Percentiles rank a stretch among this genome's conserved stretches.
Evolutionary conservation across 768 basidiomycete genomes (phyloP).

Genomic region (Russula compacta): DNA sequence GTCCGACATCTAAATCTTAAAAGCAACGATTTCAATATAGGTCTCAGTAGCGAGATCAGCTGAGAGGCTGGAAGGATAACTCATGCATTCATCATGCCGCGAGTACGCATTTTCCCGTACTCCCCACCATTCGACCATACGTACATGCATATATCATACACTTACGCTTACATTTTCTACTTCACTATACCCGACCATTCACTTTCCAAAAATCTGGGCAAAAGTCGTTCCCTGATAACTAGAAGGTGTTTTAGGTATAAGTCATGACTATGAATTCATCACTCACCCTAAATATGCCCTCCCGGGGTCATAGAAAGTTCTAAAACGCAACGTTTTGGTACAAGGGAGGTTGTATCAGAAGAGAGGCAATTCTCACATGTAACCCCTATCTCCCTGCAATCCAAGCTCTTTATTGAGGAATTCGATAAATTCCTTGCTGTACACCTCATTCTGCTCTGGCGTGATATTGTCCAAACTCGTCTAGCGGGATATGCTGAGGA

Average conservation of each 20-base stretch:
- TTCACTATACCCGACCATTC: not conserved
- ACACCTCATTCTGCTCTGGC: conserved; percentile 38
- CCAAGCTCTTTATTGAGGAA: conserved; percentile 49
- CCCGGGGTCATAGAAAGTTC: conserved; percentile 46
- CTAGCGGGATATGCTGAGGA: conserved; percentile 27
- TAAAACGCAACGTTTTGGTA: conserved; percentile 9
- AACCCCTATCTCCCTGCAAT: conserved; percentile 43
- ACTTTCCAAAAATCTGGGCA: conserved; percentile 32
- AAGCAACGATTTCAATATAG: no score
- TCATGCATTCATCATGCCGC: no score
- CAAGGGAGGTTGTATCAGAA: not conserved
- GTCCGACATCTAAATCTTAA: no score
- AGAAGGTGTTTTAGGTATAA: not conserved
- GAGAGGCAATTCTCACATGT: conserved; percentile 36
- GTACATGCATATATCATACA: no score
- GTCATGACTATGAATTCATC: not conserved
- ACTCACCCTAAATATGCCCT: conserved; percentile 39
- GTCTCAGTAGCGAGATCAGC: no score
- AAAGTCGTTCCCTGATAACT: conserved; percentile 41
- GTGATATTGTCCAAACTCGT: conserved; percentile 48
- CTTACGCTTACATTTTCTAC: no score
- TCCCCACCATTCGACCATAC: no score
- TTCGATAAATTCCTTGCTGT: conserved; percentile 45
- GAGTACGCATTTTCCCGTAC: no score
- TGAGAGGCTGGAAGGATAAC: no score